Base-by-base conservation (phyloP, 306 rosid species). In the Corylus americana region DNA sequence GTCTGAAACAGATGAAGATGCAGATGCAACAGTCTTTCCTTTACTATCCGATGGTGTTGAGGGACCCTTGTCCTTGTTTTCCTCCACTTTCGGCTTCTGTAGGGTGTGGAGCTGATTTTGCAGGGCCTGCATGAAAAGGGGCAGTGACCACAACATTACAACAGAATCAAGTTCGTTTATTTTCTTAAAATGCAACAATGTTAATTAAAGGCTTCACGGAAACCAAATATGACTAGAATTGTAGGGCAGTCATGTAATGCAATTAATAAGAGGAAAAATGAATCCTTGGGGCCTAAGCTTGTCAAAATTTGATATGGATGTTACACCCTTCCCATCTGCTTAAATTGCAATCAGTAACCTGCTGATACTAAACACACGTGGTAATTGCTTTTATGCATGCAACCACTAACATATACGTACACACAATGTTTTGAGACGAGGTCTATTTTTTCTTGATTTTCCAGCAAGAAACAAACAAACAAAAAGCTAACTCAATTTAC, bases 81-180 rank as follows among this genome's bases (percentile, higher is more conserved):
- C 85, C 25, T 83, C 83, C 2, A 71, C 79, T 67, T 76, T 80
- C 17, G 79, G 83, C 62, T 78, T 86, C 85, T 84, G 90, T 67
- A 95, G 85, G 77, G 68, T 86, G 81, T 79, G 88, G 62, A 89
- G 85, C 79, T 93, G 93, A 74, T 85, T 85, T 85, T 91, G 91
- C 78, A 91, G 83, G 64, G 74, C 75, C 99, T 91, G 88, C 79
- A 42, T 50, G 39, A 53, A 9, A 31, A 63, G 13, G n/a, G 37
- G 39, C 22, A 25, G 4, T 11, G 2, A 42, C 50, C 53, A 5
- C 39, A 12, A 58, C 12, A 27, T 50, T 61, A 51, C 47, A 25
- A 62, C 20, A 63, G 9, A 18, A 71, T 67, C 71, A 8, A 66
- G 27, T 37, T 8, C n/a, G 8, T 66, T 18, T 67, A 67, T 67